Base-by-base conservation (phyloP, 495 filamentous ascomycete species). In the Evansstolkia leycettana region DNA sequence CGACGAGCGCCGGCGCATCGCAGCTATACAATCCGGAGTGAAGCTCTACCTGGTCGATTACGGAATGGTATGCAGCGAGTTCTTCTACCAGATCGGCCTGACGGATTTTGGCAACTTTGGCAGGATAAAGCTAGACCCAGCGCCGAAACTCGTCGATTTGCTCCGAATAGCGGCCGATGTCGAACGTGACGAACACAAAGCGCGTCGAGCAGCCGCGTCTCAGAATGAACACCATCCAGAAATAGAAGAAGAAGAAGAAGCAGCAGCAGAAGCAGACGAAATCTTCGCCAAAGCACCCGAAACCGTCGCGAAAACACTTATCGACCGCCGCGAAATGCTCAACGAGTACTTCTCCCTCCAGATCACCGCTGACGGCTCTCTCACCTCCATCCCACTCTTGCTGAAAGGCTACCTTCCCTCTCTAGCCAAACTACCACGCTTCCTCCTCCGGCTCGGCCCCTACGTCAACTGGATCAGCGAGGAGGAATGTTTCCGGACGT, bases 41-140 rank as follows among this genome's bases (percentile, higher is more conserved):
- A 92, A 89, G 51, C 70, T 99, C 31, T 94, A 79, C 55, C 76
- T 96, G 12, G 73, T 99, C 38, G 92, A 99, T 61, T 99, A 96
- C 52, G 90, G 86, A 11, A 77, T 85, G 48, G 64, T 85, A 10
- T 81, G 76, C 55, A 80, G 75, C 38, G 92, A 96, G 49, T 88
- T 89, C 59, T 94, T 99, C 62, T 96, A 99, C 61, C 92, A 99
- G 58, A 63, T 96, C 30, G 92, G 88, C 2, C 72, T 99, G 28
- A 94, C 90, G 0, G 86, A 96, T 51, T 99, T 96, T 55, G 86
- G 81, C 1, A 96, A 96, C 50, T 96, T 94, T 53, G 92, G 92
- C 11, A 49, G 65, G 33, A 93, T 96, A 46, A 70, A 68, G 7
- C 83, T 96, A 38, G 72, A 79, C 33, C 82, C 87, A 1, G 68